Conservation (phyloP, 768 basidiomycete species). For the Suillus brevipes region DNA sequence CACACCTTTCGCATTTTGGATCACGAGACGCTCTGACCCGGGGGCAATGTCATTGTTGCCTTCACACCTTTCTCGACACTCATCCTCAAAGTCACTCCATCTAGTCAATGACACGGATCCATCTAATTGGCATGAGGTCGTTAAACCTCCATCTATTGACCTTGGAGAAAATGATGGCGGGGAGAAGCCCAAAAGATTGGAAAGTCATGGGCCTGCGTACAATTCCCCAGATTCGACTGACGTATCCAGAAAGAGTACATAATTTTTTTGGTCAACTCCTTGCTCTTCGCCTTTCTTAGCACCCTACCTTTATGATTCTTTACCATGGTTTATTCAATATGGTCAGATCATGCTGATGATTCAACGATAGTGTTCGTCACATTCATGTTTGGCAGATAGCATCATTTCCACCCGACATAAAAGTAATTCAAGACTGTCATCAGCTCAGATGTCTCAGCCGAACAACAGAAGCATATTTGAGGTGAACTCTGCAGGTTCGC, state of each 20-base stretch:
- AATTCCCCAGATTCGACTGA: constrained; percentile 29
- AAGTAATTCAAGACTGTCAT: constrained; percentile 30
- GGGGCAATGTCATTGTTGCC: constrained; percentile 51
- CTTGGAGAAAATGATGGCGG: not conserved
- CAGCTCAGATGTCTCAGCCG: constrained; percentile 33
- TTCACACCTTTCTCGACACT: constrained; percentile 32
- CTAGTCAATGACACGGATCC: constrained; percentile 31
- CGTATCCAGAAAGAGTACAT: constrained; percentile 40
- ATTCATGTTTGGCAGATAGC: constrained; percentile 24
- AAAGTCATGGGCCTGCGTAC: constrained; percentile 7
- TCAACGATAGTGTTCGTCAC: constrained; percentile 6
- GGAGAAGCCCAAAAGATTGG: not conserved
- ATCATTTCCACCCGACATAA: constrained; percentile 29
- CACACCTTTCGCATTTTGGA: constrained; percentile 78
- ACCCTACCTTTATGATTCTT: not conserved
- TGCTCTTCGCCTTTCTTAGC: not conserved
- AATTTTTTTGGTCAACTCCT: constrained; percentile 16
- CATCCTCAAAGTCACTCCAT: constrained; percentile 26
- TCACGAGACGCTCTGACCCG: constrained; percentile 65
- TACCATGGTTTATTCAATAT: constrained; percentile 1
- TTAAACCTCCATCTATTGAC: constrained; percentile 25
- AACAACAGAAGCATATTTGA: constrained; percentile 40
- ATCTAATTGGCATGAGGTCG: constrained; percentile 48
- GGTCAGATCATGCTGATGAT: constrained; percentile 9
- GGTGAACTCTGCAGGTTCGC: constrained; percentile 27